Percentiles rank a stretch among this genome's conserved stretches.
Evolutionary conservation across 352 stramenopile genomes (phyloP).

Genomic region (Phytophthora fragariaefolia): DNA sequence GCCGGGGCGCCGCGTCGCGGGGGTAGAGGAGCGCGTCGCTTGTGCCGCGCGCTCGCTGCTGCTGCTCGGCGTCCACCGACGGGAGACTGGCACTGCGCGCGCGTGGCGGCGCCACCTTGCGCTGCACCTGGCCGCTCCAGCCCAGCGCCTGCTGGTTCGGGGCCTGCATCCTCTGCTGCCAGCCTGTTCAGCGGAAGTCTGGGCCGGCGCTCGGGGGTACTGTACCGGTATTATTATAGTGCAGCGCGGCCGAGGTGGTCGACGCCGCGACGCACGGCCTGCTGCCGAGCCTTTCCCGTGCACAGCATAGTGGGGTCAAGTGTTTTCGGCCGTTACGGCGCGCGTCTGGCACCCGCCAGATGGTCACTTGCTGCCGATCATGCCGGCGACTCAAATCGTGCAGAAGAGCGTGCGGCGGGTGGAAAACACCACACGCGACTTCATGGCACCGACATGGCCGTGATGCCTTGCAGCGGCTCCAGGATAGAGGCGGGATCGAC

Average conservation of each 20-base stretch:
- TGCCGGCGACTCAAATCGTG: background rate
- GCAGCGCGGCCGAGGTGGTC: background rate
- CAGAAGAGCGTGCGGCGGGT: background rate
- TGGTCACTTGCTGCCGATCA: constrained; percentile 15
- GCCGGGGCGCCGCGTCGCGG: too few relatives aligned
- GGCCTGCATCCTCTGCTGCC: constrained; percentile 17
- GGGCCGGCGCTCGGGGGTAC: too few relatives aligned
- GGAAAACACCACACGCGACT: too few relatives aligned
- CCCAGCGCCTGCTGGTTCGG: constrained; percentile 33
- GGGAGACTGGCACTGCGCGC: background rate
- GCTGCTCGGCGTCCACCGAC: background rate
- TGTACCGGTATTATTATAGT: too few relatives aligned
- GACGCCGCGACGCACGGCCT: background rate
- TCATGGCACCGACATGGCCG: too few relatives aligned
- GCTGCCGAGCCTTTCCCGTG: constrained; percentile 10
- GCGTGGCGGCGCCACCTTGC: constrained; percentile 31
- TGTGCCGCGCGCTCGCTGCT: constrained; percentile 24
- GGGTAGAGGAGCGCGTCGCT: too few relatives aligned
- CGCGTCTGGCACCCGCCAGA: constrained; percentile 6
- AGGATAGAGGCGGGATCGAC: background rate
- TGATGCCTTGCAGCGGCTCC: background rate
- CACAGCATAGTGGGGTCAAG: constrained; percentile 10
- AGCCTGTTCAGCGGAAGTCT: constrained; percentile 26
- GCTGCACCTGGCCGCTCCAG: constrained; percentile 35
- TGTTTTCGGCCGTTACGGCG: background rate